Evolutionary conservation across 768 basidiomycete genomes (phyloP).

Genomic region (Pholiota conissans): DNA sequence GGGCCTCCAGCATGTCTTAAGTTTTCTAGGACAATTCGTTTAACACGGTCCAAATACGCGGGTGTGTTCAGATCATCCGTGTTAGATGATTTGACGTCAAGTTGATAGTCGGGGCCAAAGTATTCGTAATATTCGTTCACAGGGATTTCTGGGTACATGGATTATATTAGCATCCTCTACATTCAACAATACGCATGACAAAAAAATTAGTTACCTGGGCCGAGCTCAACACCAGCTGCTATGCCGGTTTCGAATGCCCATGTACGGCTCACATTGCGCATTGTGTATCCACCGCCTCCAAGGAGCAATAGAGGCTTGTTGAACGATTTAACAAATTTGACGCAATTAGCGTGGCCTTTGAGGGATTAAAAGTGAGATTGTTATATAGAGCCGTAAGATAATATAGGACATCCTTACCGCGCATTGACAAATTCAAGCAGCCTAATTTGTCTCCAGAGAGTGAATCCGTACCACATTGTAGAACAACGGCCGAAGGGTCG

Average conservation of each 20-base stretch:
- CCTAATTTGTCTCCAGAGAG: slow-evolving; percentile 95
- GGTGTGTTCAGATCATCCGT: slow-evolving; percentile 93
- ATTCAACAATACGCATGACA: background rate
- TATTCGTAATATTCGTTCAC: slow-evolving; percentile 99
- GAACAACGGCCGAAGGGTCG: slow-evolving; percentile 90
- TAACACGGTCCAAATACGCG: slow-evolving; percentile 92
- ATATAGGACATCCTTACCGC: slow-evolving; percentile 44
- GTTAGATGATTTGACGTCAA: slow-evolving; percentile 93
- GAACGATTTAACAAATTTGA: slow-evolving; percentile 95
- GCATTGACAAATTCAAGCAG: slow-evolving; percentile 95
- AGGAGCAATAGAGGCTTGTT: slow-evolving; percentile 91
- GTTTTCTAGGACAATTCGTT: slow-evolving; percentile 89
- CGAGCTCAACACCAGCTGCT: slow-evolving; percentile 95
- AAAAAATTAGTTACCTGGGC: slow-evolving; percentile 52
- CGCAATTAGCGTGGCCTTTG: slow-evolving; percentile 97
- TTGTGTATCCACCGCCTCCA: slow-evolving; percentile 98
- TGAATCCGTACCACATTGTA: slow-evolving; percentile 98
- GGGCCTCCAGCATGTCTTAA: slow-evolving; percentile 83
- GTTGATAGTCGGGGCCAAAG: slow-evolving; percentile 95
- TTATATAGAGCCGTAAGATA: background rate
- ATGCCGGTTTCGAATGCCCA: slow-evolving; percentile 99
- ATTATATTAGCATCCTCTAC: no score
- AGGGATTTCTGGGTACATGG: slow-evolving; percentile 71
- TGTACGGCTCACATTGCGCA: slow-evolving; percentile 93
- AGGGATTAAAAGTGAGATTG: background rate